Evolutionary conservation across 2,329 filamentous ascomycete species (phyloP), one percentile per base, ranked within the genome.

Genomic region (Drechslerella stenobrocha): DNA sequence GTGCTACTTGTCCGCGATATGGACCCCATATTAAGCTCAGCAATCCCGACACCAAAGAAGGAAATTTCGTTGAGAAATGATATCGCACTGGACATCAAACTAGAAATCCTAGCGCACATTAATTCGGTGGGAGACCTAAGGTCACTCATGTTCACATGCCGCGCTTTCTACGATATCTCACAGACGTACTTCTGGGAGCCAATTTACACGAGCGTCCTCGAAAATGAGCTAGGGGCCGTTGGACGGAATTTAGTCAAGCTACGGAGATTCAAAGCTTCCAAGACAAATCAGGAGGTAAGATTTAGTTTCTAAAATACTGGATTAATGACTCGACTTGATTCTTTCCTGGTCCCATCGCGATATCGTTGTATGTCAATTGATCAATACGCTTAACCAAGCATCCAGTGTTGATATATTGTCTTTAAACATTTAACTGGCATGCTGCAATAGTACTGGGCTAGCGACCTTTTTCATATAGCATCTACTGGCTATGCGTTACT

Each of bases 241-340:
- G 63, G 63, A 8, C 42, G 37, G 30, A 28, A 30, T 1, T 30
- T 67, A 2, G 55, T 67, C 1, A 46, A 52, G 15, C 11, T 60
- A 22, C 52, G 50, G 28, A 67, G 50, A 30, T 67, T 67, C 55
- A 59, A 59, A n/a, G 28, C 52, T n/a, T 35, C 22, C 4, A 65
- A 32, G 23, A 57, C 26, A 5, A 20, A 50, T 23, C 52, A 22
- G 22, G 60, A 65, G 46, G 60, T 65, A 57, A 8, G 37, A 18
- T 4, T n/a, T 7, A 6, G 8, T 18, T 37, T 13, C n/a, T n/a
- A n/a, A n/a, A n/a, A n/a, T n/a, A n/a, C n/a, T n/a, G n/a, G n/a
- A n/a, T n/a, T n/a, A n/a, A n/a, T n/a, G n/a, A n/a, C n/a, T n/a
- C n/a, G n/a, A n/a, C n/a, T n/a, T n/a, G n/a, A n/a, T n/a, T n/a